Evolutionary conservation across 1,284 basidiomycete species (phyloP), one percentile per base, ranked within the genome.

Genomic region (Marasmius oreades): DNA sequence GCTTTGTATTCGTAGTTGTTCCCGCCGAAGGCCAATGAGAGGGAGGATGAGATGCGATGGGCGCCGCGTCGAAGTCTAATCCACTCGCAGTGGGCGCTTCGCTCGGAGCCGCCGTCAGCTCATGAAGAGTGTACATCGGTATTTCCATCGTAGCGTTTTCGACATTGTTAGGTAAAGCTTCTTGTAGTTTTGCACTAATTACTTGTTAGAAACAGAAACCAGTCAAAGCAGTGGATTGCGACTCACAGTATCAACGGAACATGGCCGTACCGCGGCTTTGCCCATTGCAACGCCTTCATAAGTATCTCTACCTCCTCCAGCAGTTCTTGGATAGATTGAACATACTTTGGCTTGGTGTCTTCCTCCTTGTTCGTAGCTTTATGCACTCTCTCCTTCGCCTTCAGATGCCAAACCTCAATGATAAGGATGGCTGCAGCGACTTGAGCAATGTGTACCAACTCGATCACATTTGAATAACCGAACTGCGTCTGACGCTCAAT

Each of bases 391-490:
- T 79, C 77, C 59, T 75, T 74, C 51, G 68, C 65, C 62, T 79
- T 82, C 50, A 79, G 57, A 58, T 79, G 74, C 80, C 82, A 84
- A 33, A 78, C 68, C 46, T 73, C 69, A 55, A 79, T 65, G 12
- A 81, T 66, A 18, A 84, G 67, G 12, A 78, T 66, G 1, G 73
- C 76, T 6, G 77, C 77, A 36, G 74, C 76, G 36, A 78, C 66
- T 59, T 81, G 74, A 11, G 77, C 69, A 22, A 70, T 67, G 55
- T 73, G 66, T 50, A 80, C 73, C 42, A 80, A 64, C 33, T 63
- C 70, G 5, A 75, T 74, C 28, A 71, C 62, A 53, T 77, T 70
- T 24, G 69, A 69, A 56, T 76, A 69, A 20, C 77, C 75, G n/a
- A 73, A 73, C 51, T 66, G 59, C 24, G 75, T 64, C 63, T 83